A percentile compares a stretch with the other conserved stretches of the same genome.
Conservation (phyloP, 208 protist species). For the Borovskyia barvae region DNA sequence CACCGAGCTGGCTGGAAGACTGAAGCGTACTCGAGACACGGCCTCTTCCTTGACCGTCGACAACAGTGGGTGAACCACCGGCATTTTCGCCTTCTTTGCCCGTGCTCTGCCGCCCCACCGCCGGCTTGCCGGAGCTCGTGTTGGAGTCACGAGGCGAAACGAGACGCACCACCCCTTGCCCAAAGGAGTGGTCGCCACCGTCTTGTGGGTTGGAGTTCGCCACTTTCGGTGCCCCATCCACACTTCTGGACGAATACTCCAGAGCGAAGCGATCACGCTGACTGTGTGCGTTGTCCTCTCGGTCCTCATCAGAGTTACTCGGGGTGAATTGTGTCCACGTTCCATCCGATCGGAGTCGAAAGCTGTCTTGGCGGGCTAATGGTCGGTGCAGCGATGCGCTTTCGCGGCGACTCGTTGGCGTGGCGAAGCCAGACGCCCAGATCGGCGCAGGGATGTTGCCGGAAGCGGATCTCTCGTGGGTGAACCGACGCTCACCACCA, state of each 20-base stretch:
- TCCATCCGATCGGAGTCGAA: slow-evolving; percentile 17
- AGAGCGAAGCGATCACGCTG: not conserved
- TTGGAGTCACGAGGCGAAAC: too few relatives aligned
- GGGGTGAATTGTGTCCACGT: slow-evolving; percentile 33
- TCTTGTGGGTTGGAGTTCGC: too few relatives aligned
- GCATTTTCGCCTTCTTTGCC: too few relatives aligned
- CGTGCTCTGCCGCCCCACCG: too few relatives aligned
- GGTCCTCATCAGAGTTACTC: slow-evolving; percentile 15
- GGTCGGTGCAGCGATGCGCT: not conserved
- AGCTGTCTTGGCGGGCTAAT: slow-evolving; percentile 11
- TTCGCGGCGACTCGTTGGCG: too few relatives aligned
- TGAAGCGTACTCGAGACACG: not conserved
- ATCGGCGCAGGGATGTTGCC: not conserved
- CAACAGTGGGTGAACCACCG: too few relatives aligned
- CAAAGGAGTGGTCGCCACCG: too few relatives aligned
- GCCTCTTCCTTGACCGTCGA: too few relatives aligned
- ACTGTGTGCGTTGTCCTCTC: not conserved
- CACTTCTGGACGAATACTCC: too few relatives aligned
- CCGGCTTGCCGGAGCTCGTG: too few relatives aligned
- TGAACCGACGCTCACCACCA: slow-evolving; percentile 6
- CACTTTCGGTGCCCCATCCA: too few relatives aligned
- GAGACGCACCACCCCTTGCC: too few relatives aligned
- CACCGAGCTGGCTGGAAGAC: not conserved
- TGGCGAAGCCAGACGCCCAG: not conserved
- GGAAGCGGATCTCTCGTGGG: not conserved